phyloP scores from a whole-genome alignment of 345 rosid genomes.

The Crucihimalaya himalaica region DNA sequence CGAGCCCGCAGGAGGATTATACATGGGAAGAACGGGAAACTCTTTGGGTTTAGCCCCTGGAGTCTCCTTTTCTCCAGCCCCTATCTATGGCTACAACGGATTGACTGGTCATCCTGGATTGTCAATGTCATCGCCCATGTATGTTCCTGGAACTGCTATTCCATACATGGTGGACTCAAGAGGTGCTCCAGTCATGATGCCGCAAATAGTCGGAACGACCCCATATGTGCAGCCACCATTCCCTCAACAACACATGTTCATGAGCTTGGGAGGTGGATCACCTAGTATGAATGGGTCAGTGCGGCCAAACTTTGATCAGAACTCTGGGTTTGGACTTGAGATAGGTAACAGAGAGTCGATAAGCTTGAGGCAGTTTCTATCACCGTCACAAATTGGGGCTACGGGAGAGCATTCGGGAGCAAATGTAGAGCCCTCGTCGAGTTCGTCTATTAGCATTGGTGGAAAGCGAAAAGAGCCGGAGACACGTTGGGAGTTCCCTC shows the following conservation, averaged over 20 bases:
- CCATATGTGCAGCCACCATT: constrained; percentile 50
- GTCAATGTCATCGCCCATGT: constrained; percentile 59
- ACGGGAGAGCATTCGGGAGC: constrained; percentile 61
- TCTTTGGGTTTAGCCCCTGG: constrained; percentile 60
- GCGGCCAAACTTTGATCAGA: constrained; percentile 68
- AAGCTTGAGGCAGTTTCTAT: constrained; percentile 60
- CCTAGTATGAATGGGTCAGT: constrained; percentile 54
- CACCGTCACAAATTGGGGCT: constrained; percentile 55
- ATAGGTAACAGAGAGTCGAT: constrained; percentile 60
- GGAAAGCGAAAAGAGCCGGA: constrained; percentile 88
- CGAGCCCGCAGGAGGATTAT: constrained; percentile 49
- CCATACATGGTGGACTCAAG: constrained; percentile 81
- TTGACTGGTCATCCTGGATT: constrained; percentile 50
- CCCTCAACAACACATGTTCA: constrained; percentile 62
- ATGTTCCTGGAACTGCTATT: constrained; percentile 61
- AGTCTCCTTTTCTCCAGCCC: constrained; percentile 56
- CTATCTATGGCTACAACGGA: constrained; percentile 63
- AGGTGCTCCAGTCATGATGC: constrained; percentile 61
- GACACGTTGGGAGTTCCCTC: constrained; percentile 77
- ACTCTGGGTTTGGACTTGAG: constrained; percentile 62
- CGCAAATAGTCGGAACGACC: constrained; percentile 61
- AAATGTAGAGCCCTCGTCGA: constrained; percentile 57
- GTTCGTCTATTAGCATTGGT: constrained; percentile 56
- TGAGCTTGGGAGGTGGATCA: constrained; percentile 61
- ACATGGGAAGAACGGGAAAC: constrained; percentile 55